Evolutionary conservation across 768 basidiomycete genomes (phyloP).

Genomic region (Hortiboletus campestris): DNA sequence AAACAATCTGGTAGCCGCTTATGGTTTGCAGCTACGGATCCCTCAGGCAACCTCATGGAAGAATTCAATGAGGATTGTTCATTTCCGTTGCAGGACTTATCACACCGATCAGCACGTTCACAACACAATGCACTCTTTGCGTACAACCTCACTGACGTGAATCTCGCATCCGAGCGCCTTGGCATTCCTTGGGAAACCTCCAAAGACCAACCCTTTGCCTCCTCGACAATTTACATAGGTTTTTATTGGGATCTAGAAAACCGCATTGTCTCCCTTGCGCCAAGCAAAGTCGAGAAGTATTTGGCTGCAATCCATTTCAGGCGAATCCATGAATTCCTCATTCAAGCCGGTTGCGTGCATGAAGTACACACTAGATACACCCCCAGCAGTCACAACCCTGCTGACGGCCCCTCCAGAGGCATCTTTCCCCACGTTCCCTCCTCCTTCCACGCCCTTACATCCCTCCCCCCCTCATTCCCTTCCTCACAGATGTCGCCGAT

Average conservation of each 20-base stretch:
- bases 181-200: conserved; percentile 11
- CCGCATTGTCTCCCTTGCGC: conserved; percentile 22
- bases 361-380: too few species aligned
- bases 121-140: too few species aligned
- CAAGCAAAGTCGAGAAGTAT: conserved; percentile 24
- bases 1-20: too few species aligned
- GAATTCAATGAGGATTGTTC: too few species aligned
- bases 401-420: background rate
- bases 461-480: background rate
- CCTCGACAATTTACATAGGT: conserved; percentile 20
- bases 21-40: too few species aligned
- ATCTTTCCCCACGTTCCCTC: background rate
- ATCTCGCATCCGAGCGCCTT: background rate
- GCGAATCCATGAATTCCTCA: too few species aligned
- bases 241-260: conserved; percentile 36
- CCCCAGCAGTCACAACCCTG: background rate
- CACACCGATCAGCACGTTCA: too few species aligned
- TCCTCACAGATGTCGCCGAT: background rate
- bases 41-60: too few species aligned
- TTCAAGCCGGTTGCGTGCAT: too few species aligned
- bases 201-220: conserved; percentile 15
- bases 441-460: background rate
- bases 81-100: too few species aligned
- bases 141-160: too few species aligned
- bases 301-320: background rate